Evolutionary conservation across 148 eudicot species (phyloP), one percentile per base, ranked within the genome.

Genomic region (Vaccinium vitisidaea): DNA sequence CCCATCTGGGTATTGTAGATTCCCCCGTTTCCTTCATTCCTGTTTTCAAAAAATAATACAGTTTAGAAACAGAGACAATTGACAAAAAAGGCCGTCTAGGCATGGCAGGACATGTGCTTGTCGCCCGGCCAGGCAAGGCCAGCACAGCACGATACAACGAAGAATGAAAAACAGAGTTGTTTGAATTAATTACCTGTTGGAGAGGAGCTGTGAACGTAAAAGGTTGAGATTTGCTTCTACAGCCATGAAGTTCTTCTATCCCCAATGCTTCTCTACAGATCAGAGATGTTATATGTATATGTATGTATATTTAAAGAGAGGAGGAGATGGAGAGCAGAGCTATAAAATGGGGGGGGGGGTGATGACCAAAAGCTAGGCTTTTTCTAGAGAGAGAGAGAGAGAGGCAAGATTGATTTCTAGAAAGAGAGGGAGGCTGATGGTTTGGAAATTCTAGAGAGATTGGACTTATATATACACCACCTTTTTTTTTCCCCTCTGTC

Each of bases 201-300:
- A 16, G 25, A 32, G 30, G 50, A 56, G 50, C 3, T 80, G 82
- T 32, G 69, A 46, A 32, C 69, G 69, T 36, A 56, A 56, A 43
- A 80, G 82, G 69, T 80, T 80, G 69, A 80, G 69, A 32, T 80
- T 63, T 32, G 48, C 69, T 80, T 80, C 82, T 56, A 80, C 50
- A n/a, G 82, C 69, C 82, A 80, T 80, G 76, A 39, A 15, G 23
- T n/a, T 7, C 49, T 36, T 14, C 8, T 32, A 73, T 6, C 16
- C 36, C n/a, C 21, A 36, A 14, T 73, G 76, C 18, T 73, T 73
- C 8, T 73, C 65, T 18, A 16, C n/a, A 58, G 23, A n/a, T n/a
- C n/a, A 58, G 63, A 58, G 48, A 36, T 36, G 12, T 30, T 4
- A 30, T 15, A 71, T 71, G 48, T 10, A 14, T 30, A 71, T 32